Conservation (phyloP, 768 basidiomycete species). For the Scleroderma citrinum region DNA sequence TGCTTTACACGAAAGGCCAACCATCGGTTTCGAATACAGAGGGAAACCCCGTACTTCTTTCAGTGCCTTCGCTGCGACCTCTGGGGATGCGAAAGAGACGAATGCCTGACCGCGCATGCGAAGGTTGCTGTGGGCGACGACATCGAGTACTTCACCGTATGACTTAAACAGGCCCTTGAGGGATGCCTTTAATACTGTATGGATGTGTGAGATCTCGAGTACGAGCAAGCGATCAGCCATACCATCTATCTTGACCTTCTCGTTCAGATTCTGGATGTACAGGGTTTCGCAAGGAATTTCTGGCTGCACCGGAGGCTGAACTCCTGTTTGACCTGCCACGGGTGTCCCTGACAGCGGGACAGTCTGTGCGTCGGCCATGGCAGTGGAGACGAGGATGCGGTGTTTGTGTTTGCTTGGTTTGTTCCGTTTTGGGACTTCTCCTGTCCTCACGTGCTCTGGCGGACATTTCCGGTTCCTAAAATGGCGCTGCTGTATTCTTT, state of each 20-base stretch:
- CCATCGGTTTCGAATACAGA: constrained; percentile 95
- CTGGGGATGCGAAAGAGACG: constrained; percentile 80
- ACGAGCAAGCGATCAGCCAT: constrained; percentile 9
- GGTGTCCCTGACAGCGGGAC: constrained; percentile 24
- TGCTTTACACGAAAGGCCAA: constrained; percentile 28
- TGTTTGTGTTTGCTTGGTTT: constrained; percentile 16
- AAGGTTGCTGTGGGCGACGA: constrained; percentile 91
- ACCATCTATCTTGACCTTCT: constrained; percentile 85
- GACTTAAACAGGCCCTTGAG: constrained; percentile 85
- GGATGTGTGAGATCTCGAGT: constrained; percentile 5
- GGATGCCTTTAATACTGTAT: constrained; percentile 79
- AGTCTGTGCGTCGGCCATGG: constrained; percentile 35
- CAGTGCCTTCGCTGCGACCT: constrained; percentile 81
- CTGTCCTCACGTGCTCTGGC: neutral
- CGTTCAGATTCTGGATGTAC: constrained; percentile 95
- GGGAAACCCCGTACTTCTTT: constrained; percentile 94
- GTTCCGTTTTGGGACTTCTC: constrained; percentile 14
- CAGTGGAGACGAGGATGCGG: constrained; percentile 4
- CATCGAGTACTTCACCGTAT: constrained; percentile 89
- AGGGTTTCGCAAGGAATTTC: constrained; percentile 74
- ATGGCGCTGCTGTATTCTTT: neutral
- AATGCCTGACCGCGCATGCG: constrained; percentile 99
- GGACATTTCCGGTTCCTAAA: neutral
- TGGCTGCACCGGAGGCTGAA: constrained; percentile 25
- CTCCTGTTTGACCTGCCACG: constrained; percentile 10